These are phyloP conservation scores for Polygonum aviculare DNA, from an alignment of 148 eudicot species.

Conservation along the genomic window DNA sequence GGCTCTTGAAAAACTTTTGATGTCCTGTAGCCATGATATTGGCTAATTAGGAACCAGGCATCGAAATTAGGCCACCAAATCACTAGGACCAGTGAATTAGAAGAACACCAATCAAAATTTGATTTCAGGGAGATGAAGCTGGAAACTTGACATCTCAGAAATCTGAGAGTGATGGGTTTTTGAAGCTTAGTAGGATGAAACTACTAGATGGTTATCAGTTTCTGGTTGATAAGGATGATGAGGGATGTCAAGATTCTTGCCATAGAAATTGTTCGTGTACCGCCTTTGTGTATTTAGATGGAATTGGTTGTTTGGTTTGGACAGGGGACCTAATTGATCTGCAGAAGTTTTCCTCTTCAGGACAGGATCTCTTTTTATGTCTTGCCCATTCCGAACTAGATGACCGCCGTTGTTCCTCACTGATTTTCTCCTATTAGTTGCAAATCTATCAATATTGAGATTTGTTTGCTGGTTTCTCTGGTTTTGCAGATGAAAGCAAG, in stretches of 20 bases:
- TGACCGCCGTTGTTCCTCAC: not conserved
- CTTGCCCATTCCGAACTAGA: constrained; percentile 43
- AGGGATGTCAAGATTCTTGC: constrained; percentile 32
- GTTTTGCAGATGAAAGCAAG: not conserved
- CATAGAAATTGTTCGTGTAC: constrained; percentile 42
- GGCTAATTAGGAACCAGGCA: no score
- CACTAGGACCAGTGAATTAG: constrained; percentile 24
- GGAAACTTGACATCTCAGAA: constrained; percentile 13
- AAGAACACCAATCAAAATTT: not conserved
- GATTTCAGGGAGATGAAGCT: not conserved
- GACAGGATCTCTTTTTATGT: constrained; percentile 38
- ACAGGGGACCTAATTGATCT: constrained; percentile 40
- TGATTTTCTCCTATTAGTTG: not conserved
- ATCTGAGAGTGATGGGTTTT: constrained; percentile 35
- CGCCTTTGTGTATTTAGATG: constrained; percentile 32
- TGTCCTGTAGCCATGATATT: no score
- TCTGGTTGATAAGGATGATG: constrained; percentile 19
- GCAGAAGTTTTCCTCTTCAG: constrained; percentile 18
- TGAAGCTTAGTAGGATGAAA: constrained; percentile 20
- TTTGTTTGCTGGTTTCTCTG: not conserved
- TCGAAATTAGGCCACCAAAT: no score
- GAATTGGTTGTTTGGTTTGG: constrained; percentile 59
- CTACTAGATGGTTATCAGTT: constrained; percentile 33
- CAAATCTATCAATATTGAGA: not conserved
- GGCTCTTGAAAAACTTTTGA: no score